These are phyloP conservation scores for Colletotrichum paranaense DNA, from an alignment of 2,329 filamentous ascomycete species.

Conservation along the genomic window DNA sequence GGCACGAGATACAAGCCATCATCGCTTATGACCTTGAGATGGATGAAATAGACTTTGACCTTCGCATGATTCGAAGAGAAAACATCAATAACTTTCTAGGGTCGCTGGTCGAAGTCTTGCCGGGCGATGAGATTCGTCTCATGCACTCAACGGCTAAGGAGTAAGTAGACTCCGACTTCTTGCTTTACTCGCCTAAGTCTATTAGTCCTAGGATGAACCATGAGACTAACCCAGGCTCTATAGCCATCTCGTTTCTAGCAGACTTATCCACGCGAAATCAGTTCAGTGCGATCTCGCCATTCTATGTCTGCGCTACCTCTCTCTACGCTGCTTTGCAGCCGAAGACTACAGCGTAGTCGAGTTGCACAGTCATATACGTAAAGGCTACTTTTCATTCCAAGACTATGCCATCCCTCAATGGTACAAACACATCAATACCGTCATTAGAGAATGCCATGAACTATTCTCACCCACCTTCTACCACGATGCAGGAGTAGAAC, in stretches of 20 bases:
- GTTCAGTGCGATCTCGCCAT: constrained; percentile 46
- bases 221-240: neutral
- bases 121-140: constrained; percentile 47
- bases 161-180: constrained; percentile 38
- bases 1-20: constrained; percentile 53
- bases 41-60: constrained; percentile 38
- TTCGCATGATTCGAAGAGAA: constrained; percentile 35
- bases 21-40: constrained; percentile 40
- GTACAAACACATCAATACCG: constrained; percentile 44
- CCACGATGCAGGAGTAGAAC: neutral
- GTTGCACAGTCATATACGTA: constrained; percentile 15
- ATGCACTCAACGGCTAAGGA: constrained; percentile 51
- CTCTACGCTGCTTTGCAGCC: constrained; percentile 44
- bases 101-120: constrained; percentile 48
- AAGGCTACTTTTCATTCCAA: constrained; percentile 49
- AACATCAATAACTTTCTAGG: constrained; percentile 47
- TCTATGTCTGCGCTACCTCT: constrained; percentile 49
- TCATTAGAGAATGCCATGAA: constrained; percentile 35
- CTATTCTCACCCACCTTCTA: constrained; percentile 14
- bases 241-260: constrained; percentile 40
- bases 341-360: constrained; percentile 23
- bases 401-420: constrained; percentile 52
- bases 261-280: constrained; percentile 38
- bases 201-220: neutral
- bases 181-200: no score